These are phyloP conservation scores for Hyphopichia burtonii DNA, from an alignment of 1,139 yeast species.

Conservation along the genomic window DNA sequence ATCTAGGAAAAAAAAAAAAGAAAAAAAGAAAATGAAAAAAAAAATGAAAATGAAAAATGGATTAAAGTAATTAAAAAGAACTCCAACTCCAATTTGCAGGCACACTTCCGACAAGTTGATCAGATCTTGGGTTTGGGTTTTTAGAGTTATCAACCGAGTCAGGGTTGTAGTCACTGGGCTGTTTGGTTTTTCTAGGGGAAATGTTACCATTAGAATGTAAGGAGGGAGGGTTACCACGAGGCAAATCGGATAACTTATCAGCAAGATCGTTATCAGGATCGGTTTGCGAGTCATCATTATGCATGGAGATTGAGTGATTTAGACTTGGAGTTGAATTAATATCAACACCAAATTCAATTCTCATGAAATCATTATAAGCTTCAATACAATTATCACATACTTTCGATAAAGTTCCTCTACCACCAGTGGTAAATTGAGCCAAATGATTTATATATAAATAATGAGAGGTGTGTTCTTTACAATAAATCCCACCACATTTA, in stretches of 20 bases:
- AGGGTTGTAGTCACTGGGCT: conserved; percentile 12
- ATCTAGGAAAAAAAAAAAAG: neutral
- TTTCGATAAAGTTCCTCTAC: conserved; percentile 69
- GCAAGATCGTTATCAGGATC: neutral
- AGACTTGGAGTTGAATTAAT: conserved; percentile 1
- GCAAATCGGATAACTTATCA: neutral
- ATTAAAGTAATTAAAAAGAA: conserved; percentile 41
- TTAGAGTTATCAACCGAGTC: conserved; percentile 6
- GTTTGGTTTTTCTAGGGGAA: conserved; percentile 2
- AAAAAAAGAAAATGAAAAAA: neutral
- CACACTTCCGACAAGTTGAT: conserved; percentile 50
- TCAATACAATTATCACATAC: conserved; percentile 76
- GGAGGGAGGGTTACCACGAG: neutral
- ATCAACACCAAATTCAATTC: conserved; percentile 38
- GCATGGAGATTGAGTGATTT: neutral
- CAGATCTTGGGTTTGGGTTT: conserved; percentile 13
- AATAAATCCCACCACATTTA: conserved; percentile 88
- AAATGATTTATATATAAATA: conserved; percentile 60
- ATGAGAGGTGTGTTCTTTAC: conserved; percentile 65
- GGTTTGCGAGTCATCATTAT: neutral
- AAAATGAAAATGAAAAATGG: neutral
- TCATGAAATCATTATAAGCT: conserved; percentile 59
- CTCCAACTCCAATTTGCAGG: conserved; percentile 86
- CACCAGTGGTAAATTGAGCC: conserved; percentile 75
- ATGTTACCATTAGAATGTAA: neutral